Percentiles rank a stretch among this genome's conserved stretches.
Evolutionary conservation across 2,329 filamentous ascomycete species (phyloP).

Genomic region (Arthroderma uncinatum): DNA sequence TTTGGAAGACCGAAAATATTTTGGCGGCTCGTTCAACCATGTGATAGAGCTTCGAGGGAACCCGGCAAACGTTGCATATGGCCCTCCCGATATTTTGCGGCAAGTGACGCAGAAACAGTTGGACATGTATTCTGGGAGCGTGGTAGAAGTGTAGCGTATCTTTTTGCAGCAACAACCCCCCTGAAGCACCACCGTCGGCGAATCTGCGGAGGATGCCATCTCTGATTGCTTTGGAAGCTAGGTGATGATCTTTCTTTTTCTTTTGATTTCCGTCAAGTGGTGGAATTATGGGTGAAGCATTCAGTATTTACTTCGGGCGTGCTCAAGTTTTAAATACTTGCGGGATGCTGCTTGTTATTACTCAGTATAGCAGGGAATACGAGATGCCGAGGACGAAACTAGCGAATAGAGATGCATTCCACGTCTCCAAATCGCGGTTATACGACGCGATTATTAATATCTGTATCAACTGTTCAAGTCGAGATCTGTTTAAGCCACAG

Average conservation of each 20-base stretch:
- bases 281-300: background rate
- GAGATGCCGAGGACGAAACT: too few relatives aligned
- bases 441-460: too few relatives aligned
- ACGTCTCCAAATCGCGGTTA: too few relatives aligned
- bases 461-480: too few relatives aligned
- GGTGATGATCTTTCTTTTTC: background rate
- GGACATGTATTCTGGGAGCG: conserved; percentile 26
- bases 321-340: background rate
- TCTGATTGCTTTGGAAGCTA: background rate
- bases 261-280: background rate
- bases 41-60: conserved; percentile 28
- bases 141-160: conserved; percentile 33
- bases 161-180: conserved; percentile 37
- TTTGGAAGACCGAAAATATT: conserved; percentile 28
- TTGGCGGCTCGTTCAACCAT: conserved; percentile 27
- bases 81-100: conserved; percentile 38
- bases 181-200: conserved; percentile 19
- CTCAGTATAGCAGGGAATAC: background rate
- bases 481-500: too few relatives aligned
- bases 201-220: background rate
- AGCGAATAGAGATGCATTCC: too few relatives aligned
- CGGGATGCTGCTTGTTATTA: background rate
- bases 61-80: conserved; percentile 35
- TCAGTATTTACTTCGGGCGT: too few relatives aligned
- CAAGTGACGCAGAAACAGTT: conserved; percentile 42